Evolutionary conservation across 202 grass and related monocot genomes (phyloP).

Genomic region (Schoenoplectus tabernaemontani): DNA sequence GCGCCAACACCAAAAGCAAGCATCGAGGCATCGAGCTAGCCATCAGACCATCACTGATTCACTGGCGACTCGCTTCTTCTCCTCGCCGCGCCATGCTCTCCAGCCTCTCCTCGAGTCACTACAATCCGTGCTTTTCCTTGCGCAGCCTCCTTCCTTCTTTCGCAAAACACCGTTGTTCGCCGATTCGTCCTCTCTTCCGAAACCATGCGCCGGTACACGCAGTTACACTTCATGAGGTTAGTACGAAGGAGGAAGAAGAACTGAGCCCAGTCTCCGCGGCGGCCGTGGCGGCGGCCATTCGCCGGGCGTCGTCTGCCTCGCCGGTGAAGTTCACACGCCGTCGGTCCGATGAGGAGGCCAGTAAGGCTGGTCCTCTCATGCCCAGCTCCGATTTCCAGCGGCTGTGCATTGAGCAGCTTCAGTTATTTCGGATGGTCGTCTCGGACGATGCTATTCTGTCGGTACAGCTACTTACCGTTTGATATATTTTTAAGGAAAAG

Average conservation of each 20-base stretch:
- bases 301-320: constrained; percentile 41
- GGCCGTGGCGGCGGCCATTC: constrained; percentile 44
- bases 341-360: constrained; percentile 13
- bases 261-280: constrained; percentile 37
- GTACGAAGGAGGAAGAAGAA: constrained; percentile 15
- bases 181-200: background rate
- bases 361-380: constrained; percentile 11
- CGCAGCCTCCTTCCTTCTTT: background rate
- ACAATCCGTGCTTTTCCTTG: background rate
- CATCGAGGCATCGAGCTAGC: background rate
- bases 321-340: constrained; percentile 44
- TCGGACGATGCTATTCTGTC: constrained; percentile 40
- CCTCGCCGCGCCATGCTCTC: too few species aligned
- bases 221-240: constrained; percentile 23
- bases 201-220: constrained; percentile 26
- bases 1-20: background rate
- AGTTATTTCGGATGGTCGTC: constrained; percentile 54
- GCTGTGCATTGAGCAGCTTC: constrained; percentile 60
- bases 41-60: too few species aligned
- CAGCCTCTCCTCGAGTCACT: constrained; percentile 20
- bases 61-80: background rate
- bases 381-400: constrained; percentile 58
- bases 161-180: background rate
- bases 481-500: background rate
- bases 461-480: constrained; percentile 18